Evolutionary conservation across 2,329 filamentous ascomycete species (phyloP).

Genomic region (Cladosporium sp.): DNA sequence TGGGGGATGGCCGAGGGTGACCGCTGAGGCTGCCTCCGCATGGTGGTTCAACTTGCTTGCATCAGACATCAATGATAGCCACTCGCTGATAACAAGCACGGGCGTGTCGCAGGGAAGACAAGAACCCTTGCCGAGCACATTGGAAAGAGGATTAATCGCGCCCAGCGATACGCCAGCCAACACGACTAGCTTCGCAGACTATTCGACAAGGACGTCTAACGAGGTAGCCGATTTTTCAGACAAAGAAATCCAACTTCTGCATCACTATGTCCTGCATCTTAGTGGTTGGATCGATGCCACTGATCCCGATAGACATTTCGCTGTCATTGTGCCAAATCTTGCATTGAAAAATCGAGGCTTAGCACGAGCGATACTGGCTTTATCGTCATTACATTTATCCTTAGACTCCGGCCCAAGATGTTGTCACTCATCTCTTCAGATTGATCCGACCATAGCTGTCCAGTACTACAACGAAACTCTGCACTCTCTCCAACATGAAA

Average conservation of each 20-base stretch:
- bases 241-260: conserved; percentile 33
- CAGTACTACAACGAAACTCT: conserved; percentile 59
- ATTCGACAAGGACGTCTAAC: not conserved
- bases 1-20: conserved; percentile 31
- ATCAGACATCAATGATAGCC: conserved; percentile 34
- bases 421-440: conserved; percentile 11
- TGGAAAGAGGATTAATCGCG: too few relatives aligned
- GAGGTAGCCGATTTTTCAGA: conserved; percentile 23
- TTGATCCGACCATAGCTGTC: conserved; percentile 24
- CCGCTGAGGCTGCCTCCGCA: conserved; percentile 38
- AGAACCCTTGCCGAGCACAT: not conserved
- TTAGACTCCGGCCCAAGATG: conserved; percentile 27
- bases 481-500: conserved; percentile 55
- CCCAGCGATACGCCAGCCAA: not conserved
- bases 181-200: not conserved
- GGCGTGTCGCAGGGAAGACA: not conserved
- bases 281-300: conserved; percentile 39
- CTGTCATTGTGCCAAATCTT: conserved; percentile 30
- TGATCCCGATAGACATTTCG: conserved; percentile 36
- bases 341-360: conserved; percentile 51
- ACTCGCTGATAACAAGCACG: conserved; percentile 1
- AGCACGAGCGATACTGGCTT: conserved; percentile 53
- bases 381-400: conserved; percentile 48
- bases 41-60: conserved; percentile 45
- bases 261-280: conserved; percentile 32